A percentile compares a stretch with the other conserved stretches of the same genome.
Evolutionary conservation across 176 grass and related monocot species (phyloP).

Genomic region (Phyllostachys edulis): DNA sequence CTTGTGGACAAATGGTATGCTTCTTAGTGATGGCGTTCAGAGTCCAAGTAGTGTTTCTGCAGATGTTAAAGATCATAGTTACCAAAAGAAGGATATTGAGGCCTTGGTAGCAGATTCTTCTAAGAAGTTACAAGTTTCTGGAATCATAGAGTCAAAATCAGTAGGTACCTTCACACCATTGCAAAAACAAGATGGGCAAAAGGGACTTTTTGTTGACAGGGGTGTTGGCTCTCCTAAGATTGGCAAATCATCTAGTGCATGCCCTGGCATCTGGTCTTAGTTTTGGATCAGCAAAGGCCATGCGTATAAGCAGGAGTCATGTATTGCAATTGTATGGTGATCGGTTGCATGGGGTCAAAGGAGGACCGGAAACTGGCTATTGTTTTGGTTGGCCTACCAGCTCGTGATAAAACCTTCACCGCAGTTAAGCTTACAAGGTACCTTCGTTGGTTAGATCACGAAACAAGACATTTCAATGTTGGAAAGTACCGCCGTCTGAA

Average conservation of each 20-base stretch:
- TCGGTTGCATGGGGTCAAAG: conserved; percentile 84
- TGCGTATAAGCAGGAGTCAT: too few species aligned
- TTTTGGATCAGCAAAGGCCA: conserved; percentile 65
- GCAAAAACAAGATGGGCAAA: conserved; percentile 83
- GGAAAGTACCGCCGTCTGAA: conserved; percentile 99
- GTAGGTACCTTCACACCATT: conserved; percentile 65
- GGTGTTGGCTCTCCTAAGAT: conserved; percentile 81
- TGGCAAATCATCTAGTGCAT: conserved; percentile 80
- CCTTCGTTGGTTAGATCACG: conserved; percentile 94
- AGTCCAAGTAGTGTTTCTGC: conserved; percentile 52
- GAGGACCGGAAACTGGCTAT: conserved; percentile 85
- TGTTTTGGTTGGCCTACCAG: conserved; percentile 93
- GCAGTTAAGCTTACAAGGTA: conserved; percentile 98
- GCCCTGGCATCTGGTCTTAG: conserved; percentile 65
- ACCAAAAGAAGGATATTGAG: conserved; percentile 60
- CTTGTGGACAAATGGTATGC: conserved; percentile 54
- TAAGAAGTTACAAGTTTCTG: conserved; percentile 44
- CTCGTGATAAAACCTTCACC: conserved; percentile 96
- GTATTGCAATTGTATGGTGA: conserved; percentile 77
- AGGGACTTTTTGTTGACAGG: conserved; percentile 78
- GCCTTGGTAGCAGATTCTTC: conserved; percentile 34
- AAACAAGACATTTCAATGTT: conserved; percentile 99
- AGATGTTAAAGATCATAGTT: conserved; percentile 48
- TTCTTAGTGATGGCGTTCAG: conserved; percentile 53
- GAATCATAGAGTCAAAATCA: conserved; percentile 86